phyloP scores from a whole-genome alignment of 495 filamentous ascomycete species.

The Xylaria telfairii region DNA sequence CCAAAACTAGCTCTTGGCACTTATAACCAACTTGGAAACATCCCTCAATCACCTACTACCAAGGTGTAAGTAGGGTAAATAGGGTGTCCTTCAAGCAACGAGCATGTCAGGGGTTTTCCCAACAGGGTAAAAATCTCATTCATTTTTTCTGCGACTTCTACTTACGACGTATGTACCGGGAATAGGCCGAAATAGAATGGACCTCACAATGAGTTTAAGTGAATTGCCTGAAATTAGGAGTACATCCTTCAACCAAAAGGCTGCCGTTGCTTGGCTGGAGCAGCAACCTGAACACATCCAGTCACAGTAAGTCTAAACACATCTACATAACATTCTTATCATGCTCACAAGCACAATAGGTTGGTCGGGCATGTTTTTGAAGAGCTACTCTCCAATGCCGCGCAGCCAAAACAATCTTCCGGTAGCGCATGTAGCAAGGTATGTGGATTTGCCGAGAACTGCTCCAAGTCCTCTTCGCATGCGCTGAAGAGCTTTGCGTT shows the following conservation, averaged over 20 bases:
- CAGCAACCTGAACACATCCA: slow-evolving; percentile 36
- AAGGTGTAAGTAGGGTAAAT: neutral
- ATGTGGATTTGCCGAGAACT: slow-evolving; percentile 61
- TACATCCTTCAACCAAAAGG: slow-evolving; percentile 39
- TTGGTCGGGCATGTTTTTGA: slow-evolving; percentile 37
- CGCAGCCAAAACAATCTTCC: slow-evolving; percentile 51
- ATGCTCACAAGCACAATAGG: slow-evolving; percentile 26
- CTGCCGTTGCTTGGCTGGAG: slow-evolving; percentile 46
- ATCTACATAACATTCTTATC: neutral
- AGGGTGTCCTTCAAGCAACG: neutral
- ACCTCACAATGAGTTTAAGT: slow-evolving; percentile 26
- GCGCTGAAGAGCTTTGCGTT: slow-evolving; percentile 52
- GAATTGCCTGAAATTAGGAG: slow-evolving; percentile 30
- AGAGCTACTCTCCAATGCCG: slow-evolving; percentile 50
- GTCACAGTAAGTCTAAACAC: slow-evolving; percentile 30
- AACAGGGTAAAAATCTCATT: neutral
- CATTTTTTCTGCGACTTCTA: neutral
- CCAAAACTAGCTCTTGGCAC: slow-evolving; percentile 24
- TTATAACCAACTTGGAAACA: neutral
- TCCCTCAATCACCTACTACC: neutral
- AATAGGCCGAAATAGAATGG: neutral
- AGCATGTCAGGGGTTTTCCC: neutral
- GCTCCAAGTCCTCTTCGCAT: slow-evolving; percentile 51
- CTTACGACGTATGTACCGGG: neutral
- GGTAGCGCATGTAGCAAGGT: slow-evolving; percentile 57